Conservation (phyloP, 192 early-diverging fungal genomes). For the Backusella circina region DNA sequence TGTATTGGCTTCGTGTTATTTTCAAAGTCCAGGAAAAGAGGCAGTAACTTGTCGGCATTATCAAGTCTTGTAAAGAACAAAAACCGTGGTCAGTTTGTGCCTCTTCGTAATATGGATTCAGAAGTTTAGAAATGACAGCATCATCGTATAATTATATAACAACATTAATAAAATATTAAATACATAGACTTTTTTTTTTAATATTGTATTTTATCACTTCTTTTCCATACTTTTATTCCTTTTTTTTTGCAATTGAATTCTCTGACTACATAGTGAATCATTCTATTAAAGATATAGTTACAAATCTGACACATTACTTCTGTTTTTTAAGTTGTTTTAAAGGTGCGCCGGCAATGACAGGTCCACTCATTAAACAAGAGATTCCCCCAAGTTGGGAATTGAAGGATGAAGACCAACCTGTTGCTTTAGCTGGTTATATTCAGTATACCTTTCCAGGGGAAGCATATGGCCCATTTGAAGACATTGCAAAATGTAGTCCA, state of each 20-base stretch:
- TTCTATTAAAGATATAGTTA: not conserved
- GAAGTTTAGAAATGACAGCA: not conserved
- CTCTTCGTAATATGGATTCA: constrained; percentile 25
- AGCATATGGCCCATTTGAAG: not conserved
- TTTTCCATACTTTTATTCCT: not conserved
- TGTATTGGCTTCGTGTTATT: constrained; percentile 17
- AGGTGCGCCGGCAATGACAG: not conserved
- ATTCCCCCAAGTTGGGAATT: not conserved
- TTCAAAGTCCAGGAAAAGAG: not conserved
- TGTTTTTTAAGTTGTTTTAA: not conserved
- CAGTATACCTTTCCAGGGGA: not conserved
- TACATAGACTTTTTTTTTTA: not conserved
- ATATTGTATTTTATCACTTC: not conserved
- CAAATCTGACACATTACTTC: not conserved
- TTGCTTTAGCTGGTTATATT: not conserved
- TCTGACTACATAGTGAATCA: not conserved
- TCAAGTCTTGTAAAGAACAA: constrained; percentile 17
- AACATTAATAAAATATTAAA: not conserved
- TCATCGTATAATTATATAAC: not conserved
- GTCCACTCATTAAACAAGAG: not conserved
- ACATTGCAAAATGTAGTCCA: not conserved
- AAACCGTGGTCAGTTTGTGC: constrained; percentile 24
- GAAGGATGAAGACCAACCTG: not conserved
- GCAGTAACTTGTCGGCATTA: constrained; percentile 12
- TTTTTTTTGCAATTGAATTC: not conserved